phyloP scores from a whole-genome alignment of 2,329 filamentous ascomycete species.

The Diaporthe velutina region DNA sequence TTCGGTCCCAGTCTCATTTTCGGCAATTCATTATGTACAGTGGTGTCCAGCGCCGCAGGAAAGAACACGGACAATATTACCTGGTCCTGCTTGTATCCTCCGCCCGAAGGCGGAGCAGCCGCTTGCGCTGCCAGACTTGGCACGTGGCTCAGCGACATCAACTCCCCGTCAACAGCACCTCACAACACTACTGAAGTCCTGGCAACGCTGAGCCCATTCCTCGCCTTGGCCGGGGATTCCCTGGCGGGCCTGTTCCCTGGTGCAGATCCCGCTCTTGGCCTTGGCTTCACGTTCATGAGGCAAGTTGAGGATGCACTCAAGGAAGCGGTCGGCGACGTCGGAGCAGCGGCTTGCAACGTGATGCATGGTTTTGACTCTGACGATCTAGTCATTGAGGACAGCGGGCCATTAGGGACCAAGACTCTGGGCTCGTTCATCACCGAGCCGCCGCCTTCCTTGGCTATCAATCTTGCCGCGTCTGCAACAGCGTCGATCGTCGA shows the following conservation, averaged over 20 bases:
- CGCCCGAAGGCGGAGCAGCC: constrained; percentile 40
- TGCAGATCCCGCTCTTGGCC: constrained; percentile 37
- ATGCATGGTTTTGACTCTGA: constrained; percentile 43
- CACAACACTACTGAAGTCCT: constrained; percentile 39
- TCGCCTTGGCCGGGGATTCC: constrained; percentile 37
- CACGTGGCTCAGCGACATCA: constrained; percentile 40
- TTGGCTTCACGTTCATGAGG: constrained; percentile 41
- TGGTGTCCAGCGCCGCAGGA: constrained; percentile 29
- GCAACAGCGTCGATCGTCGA: constrained; percentile 32
- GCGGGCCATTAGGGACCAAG: constrained; percentile 39
- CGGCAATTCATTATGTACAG: constrained; percentile 41
- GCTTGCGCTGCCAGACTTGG: constrained; percentile 40
- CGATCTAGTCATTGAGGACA: constrained; percentile 41
- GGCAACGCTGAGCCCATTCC: constrained; percentile 40
- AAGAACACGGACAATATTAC: constrained; percentile 39
- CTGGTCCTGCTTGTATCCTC: constrained; percentile 44
- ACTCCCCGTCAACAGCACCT: constrained; percentile 14
- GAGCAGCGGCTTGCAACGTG: constrained; percentile 39
- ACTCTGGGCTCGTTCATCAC: constrained; percentile 43
- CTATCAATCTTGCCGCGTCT: constrained; percentile 36
- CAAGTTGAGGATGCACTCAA: constrained; percentile 40
- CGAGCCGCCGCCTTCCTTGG: constrained; percentile 40
- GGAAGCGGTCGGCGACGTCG: constrained; percentile 40
- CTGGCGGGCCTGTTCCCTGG: constrained; percentile 41
- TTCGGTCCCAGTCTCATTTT: constrained; percentile 40